Percentiles rank a stretch among this genome's conserved stretches.
Evolutionary conservation across 257 asterid species (phyloP).

Genomic region (Linaria vulgaris): DNA sequence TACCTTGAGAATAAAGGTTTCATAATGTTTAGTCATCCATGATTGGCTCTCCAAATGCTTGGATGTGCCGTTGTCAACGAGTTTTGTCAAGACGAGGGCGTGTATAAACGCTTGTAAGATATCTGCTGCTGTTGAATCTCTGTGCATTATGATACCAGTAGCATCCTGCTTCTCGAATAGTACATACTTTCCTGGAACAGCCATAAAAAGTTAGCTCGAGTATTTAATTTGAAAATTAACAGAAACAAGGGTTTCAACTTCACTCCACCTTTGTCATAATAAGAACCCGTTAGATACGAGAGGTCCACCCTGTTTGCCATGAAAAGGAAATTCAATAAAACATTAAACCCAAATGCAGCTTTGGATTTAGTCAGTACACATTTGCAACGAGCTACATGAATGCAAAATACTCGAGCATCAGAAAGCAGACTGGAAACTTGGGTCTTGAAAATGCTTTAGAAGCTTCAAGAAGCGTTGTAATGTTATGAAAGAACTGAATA

Average conservation of each 20-base stretch:
- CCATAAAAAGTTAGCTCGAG: constrained; percentile 25
- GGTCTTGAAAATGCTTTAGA: constrained; percentile 12
- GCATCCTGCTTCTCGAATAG: constrained; percentile 46
- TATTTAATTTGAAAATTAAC: constrained; percentile 16
- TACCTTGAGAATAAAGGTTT: constrained; percentile 60
- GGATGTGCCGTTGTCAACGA: constrained; percentile 38
- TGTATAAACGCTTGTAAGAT: constrained; percentile 70
- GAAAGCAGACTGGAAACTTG: not conserved
- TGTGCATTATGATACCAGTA: constrained; percentile 59
- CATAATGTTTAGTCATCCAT: constrained; percentile 79
- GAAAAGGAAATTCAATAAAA: constrained; percentile 22
- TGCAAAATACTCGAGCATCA: constrained; percentile 7
- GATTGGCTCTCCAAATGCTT: constrained; percentile 58
- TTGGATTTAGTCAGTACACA: too few relatives aligned
- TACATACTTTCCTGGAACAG: constrained; percentile 60
- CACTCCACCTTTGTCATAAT: constrained; percentile 65
- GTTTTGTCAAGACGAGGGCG: constrained; percentile 68
- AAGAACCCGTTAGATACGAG: constrained; percentile 53
- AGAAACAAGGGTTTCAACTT: constrained; percentile 12
- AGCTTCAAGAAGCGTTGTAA: constrained; percentile 4
- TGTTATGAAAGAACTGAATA: constrained; percentile 27
- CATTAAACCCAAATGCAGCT: constrained; percentile 13
- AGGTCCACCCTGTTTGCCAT: constrained; percentile 58
- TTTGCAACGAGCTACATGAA: too few relatives aligned
- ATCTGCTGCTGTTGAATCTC: constrained; percentile 72